These are phyloP conservation scores for Gracilaria caudata DNA, from an alignment of 23 red algal genomes.

Conservation along the genomic window DNA sequence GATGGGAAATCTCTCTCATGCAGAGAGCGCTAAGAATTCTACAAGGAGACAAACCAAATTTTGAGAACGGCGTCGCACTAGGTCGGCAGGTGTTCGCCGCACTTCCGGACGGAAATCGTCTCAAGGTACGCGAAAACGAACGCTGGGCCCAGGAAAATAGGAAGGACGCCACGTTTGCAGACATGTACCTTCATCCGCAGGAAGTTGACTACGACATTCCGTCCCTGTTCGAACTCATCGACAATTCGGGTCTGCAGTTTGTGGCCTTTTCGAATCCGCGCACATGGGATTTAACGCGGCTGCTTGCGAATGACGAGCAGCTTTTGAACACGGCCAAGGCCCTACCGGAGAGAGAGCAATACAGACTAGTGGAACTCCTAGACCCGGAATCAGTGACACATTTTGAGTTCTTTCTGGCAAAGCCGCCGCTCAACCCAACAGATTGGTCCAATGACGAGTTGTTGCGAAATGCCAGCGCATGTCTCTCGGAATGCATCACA, in stretches of 20 bases:
- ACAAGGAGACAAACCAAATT: slow-evolving; percentile 48
- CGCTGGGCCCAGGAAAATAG: slow-evolving; percentile 94
- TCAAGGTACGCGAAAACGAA: slow-evolving; percentile 74
- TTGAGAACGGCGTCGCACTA: slow-evolving; percentile 87
- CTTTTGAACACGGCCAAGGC: slow-evolving; percentile 46
- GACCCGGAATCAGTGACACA: slow-evolving; percentile 96
- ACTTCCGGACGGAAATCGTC: slow-evolving; percentile 89
- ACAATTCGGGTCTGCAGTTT: slow-evolving; percentile 75
- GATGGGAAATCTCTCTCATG: slow-evolving; percentile 98
- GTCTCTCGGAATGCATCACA: slow-evolving; percentile 73
- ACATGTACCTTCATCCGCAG: slow-evolving; percentile 99
- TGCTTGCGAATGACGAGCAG: slow-evolving; percentile 75
- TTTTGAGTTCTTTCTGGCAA: slow-evolving; percentile 97
- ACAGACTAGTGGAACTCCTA: slow-evolving; percentile 84
- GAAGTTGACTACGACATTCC: slow-evolving; percentile 91
- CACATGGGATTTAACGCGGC: slow-evolving; percentile 81
- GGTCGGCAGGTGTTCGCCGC: slow-evolving; percentile 84
- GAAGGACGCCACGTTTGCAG: slow-evolving; percentile 97
- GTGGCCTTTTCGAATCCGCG: slow-evolving; percentile 91
- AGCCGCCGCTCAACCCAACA: slow-evolving; percentile 31
- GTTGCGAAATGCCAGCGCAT: slow-evolving; percentile 60
- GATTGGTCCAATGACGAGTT: slow-evolving; percentile 62
- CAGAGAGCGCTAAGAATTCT: slow-evolving; percentile 87
- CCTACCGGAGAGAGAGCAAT: slow-evolving; percentile 70
- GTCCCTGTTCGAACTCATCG: slow-evolving; percentile 81